Percentiles rank a stretch among this genome's conserved stretches.
Evolutionary conservation across 2,329 filamentous ascomycete species (phyloP).

Genomic region (Rosellinia necatrix): DNA sequence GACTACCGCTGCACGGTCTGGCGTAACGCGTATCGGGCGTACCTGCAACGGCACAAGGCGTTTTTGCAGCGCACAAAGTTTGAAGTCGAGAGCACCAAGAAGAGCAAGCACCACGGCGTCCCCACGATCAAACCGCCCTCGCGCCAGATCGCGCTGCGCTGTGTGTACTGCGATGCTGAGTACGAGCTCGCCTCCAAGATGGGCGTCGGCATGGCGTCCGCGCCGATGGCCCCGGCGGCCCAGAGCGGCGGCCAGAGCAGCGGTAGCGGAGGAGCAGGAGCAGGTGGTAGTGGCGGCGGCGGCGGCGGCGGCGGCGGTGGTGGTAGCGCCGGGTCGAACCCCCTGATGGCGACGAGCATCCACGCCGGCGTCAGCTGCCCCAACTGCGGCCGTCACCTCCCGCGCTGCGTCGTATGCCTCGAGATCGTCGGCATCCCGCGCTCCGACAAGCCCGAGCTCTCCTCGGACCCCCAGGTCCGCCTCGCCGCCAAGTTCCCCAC

Average conservation of each 20-base stretch:
- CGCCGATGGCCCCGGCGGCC: background rate
- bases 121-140: conserved; percentile 68
- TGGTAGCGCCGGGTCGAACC: conserved; percentile 47
- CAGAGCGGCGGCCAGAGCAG: no score
- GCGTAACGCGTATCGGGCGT: conserved; percentile 72
- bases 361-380: conserved; percentile 67
- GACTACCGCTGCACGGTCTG: conserved; percentile 77
- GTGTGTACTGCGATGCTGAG: conserved; percentile 74
- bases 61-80: conserved; percentile 79
- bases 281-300: background rate
- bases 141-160: conserved; percentile 74
- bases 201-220: conserved; percentile 9
- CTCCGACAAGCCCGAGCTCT: conserved; percentile 60
- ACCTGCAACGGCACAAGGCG: conserved; percentile 72
- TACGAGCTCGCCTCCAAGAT: conserved; percentile 52
- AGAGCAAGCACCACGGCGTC: conserved; percentile 66
- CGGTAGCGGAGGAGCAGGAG: no score
- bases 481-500: conserved; percentile 66
- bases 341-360: conserved; percentile 61
- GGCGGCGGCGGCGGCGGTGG: background rate
- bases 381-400: conserved; percentile 68
- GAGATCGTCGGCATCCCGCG: conserved; percentile 68
- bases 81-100: conserved; percentile 75
- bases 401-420: conserved; percentile 70
- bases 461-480: conserved; percentile 51